Base-by-base conservation (phyloP, 208 protist genomes). In the Acanthamoeba healyi region DNA sequence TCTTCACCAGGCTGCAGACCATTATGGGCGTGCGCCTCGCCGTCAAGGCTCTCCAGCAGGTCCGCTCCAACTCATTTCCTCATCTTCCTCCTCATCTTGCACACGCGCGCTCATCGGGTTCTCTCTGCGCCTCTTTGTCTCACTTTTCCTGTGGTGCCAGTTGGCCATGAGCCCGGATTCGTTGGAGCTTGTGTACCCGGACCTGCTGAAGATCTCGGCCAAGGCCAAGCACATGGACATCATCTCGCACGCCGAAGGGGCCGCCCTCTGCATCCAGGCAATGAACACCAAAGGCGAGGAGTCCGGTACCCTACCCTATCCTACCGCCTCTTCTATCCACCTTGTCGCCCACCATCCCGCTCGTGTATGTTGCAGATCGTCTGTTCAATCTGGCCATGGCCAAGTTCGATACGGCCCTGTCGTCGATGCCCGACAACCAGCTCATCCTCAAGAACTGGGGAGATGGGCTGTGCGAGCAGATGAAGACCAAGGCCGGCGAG, bases 361-460 rank as follows among this genome's bases (percentile, higher is more conserved):
- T 54, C 15, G 6, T 54, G 49, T 54, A 19, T 6, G 15, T 6
- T 15, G 49, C 49, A 79, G 70, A 79, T 44, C 70, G 70, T 44
- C 32, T 79, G 26, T 79, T 79, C 38, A 79, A 42, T 79, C 70
- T 79, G 29, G 70, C 70, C 6, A 79, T 79, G 70, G 70, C 70
- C 70, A 79, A 79, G 70, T 79, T 79, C 70, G 70, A 79, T 44
- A 79, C 70, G 9, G 70, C 70, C 4, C 36, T 79, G 36, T 79
- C 70, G 6, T 79, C 70, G 32, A 79, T 44, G 38, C 70, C 70
- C 32, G 70, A 42, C 70, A 79, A 79, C 38, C 70, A 79, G 36
- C 70, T 79, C 70, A 79, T 79, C 70, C 70, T 79, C 70, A 79
- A 79, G 38, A 79, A 79, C 26, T 79, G 70, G 70, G 70, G 70